These are phyloP conservation scores for Hyparrhenia diplandra DNA, from an alignment of 176 grass and related monocot genomes.

Conservation along the genomic window DNA sequence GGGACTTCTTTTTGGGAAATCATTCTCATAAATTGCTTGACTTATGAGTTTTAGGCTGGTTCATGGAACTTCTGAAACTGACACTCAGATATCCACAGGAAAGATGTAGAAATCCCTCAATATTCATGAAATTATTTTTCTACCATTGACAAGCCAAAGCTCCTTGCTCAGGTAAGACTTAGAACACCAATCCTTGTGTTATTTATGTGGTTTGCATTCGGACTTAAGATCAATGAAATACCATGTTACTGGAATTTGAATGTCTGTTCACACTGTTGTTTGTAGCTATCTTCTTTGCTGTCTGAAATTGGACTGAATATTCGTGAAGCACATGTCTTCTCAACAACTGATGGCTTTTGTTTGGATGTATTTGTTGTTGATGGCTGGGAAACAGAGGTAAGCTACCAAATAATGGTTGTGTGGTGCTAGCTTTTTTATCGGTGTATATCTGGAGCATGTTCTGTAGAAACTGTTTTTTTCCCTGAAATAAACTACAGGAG, in stretches of 20 bases:
- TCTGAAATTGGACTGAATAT: conserved; percentile 84
- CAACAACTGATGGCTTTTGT: conserved; percentile 87
- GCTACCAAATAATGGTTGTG: not conserved
- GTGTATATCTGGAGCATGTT: not conserved
- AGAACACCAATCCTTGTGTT: not conserved
- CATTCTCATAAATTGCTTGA: not conserved
- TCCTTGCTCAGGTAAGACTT: conserved; percentile 62
- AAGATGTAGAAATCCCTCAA: conserved; percentile 19
- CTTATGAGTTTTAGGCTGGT: not conserved
- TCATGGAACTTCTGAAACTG: not conserved
- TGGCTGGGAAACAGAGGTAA: conserved; percentile 82
- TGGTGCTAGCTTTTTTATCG: not conserved
- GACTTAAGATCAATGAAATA: not conserved
- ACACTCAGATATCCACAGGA: conserved; percentile 45
- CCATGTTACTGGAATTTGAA: conserved; percentile 7
- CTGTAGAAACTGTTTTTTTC: not conserved
- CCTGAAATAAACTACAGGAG: not conserved
- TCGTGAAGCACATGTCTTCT: conserved; percentile 99
- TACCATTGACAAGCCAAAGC: conserved; percentile 82
- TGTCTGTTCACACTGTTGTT: conserved; percentile 14
- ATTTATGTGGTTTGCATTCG: not conserved
- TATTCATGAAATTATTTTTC: conserved; percentile 95
- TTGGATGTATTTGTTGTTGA: conserved; percentile 96
- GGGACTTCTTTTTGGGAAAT: conserved; percentile 1
- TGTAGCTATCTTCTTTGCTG: conserved; percentile 72